phyloP scores from a whole-genome alignment of 805 yeast genomes.

The Hanseniaspora vineae region DNA sequence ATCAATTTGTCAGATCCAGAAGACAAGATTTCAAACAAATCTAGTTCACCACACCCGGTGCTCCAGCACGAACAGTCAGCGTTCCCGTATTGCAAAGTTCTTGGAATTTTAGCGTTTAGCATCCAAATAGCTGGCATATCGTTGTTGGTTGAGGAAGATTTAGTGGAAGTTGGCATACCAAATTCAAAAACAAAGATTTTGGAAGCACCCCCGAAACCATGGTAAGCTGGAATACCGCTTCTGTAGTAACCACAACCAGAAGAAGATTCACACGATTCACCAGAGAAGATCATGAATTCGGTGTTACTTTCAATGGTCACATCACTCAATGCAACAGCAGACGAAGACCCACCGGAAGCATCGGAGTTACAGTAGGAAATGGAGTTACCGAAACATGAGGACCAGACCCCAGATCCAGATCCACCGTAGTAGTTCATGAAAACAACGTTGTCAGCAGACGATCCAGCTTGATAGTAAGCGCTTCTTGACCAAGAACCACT shows the following conservation, averaged over 20 bases:
- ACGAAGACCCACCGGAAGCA: conserved; percentile 59
- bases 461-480: conserved; percentile 65
- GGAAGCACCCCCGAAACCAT: conserved; percentile 75
- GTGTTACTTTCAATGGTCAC: conserved; percentile 56
- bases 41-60: conserved; percentile 96
- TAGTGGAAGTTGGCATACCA: conserved; percentile 60
- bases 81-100: conserved; percentile 88
- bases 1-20: conserved; percentile 65
- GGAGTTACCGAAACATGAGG: conserved; percentile 80
- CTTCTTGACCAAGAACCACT: conserved; percentile 55
- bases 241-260: conserved; percentile 78
- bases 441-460: conserved; percentile 48
- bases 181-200: conserved; percentile 92
- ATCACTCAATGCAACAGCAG: conserved; percentile 56
- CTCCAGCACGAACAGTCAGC: conserved; percentile 88
- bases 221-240: conserved; percentile 78
- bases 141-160: conserved; percentile 36
- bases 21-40: conserved; percentile 77
- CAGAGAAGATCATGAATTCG: conserved; percentile 78
- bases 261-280: conserved; percentile 38
- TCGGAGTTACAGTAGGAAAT: conserved; percentile 72
- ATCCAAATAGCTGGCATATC: conserved; percentile 99
- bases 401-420: conserved; percentile 81
- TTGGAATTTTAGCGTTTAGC: conserved; percentile 89
- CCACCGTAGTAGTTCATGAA: conserved; percentile 90